Evolutionary conservation across 495 filamentous ascomycete genomes (phyloP).

Genomic region (Penicillium angulare): DNA sequence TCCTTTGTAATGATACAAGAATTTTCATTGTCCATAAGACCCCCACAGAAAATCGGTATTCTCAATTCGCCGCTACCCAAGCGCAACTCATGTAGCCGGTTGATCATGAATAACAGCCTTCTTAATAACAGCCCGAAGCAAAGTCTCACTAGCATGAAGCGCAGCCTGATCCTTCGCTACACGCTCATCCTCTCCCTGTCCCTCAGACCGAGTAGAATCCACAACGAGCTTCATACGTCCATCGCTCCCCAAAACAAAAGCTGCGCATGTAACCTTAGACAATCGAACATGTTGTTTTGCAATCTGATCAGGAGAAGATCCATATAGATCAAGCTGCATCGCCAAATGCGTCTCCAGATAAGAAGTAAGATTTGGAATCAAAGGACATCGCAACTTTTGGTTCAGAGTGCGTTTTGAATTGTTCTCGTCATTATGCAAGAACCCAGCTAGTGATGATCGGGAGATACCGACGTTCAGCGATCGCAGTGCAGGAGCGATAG

Average conservation of each 20-base stretch:
- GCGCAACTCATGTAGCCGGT: slow-evolving; percentile 13
- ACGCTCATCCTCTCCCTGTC: slow-evolving; percentile 12
- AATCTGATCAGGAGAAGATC: slow-evolving; percentile 9
- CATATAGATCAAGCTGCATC: slow-evolving; percentile 43
- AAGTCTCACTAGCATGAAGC: slow-evolving; percentile 24
- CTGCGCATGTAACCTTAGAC: slow-evolving; percentile 51
- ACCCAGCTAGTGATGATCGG: slow-evolving; percentile 28
- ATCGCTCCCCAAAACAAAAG: slow-evolving; percentile 52
- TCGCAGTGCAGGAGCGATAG: slow-evolving; percentile 43
- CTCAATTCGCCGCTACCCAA: neutral
- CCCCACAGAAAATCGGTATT: neutral
- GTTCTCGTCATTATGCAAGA: slow-evolving; percentile 14
- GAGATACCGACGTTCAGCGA: slow-evolving; percentile 47
- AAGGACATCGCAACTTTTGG: slow-evolving; percentile 23
- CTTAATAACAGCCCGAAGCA: slow-evolving; percentile 30
- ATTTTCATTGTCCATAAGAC: no score
- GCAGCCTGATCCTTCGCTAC: slow-evolving; percentile 1
- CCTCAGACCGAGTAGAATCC: slow-evolving; percentile 20
- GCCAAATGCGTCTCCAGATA: slow-evolving; percentile 51
- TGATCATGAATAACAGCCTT: slow-evolving; percentile 26
- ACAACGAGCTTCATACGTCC: slow-evolving; percentile 53
- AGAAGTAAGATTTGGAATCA: slow-evolving; percentile 39
- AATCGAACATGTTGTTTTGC: slow-evolving; percentile 42
- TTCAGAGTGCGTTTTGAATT: slow-evolving; percentile 8
- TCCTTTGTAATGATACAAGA: no score